Conservation (phyloP, 2,329 filamentous ascomycete genomes). For the Ceratocystis smalleyi region DNA sequence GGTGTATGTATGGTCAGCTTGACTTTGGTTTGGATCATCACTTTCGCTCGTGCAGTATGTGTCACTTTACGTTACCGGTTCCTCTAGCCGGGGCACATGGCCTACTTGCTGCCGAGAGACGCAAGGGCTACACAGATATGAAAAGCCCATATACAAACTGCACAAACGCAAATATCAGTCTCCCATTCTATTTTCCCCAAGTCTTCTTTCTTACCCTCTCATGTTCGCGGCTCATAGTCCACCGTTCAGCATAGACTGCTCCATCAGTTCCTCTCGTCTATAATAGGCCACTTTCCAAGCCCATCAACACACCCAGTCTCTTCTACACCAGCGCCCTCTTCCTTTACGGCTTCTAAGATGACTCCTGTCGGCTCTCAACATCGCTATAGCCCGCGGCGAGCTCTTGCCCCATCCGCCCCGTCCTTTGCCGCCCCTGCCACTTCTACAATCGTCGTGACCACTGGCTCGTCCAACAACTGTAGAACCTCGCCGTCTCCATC, state of each 20-base stretch:
- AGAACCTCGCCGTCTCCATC: neutral
- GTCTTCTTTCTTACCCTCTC: no score
- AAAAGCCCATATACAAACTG: constrained; percentile 1
- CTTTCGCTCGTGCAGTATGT: constrained; percentile 15
- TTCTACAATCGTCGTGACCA: neutral
- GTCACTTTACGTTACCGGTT: neutral
- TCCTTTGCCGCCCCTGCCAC: constrained; percentile 1
- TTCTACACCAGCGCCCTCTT: neutral
- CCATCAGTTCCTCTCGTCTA: no score
- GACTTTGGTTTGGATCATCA: constrained; percentile 4
- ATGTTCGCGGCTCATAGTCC: no score
- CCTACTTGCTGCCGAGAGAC: neutral
- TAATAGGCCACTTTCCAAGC: no score
- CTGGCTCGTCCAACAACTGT: neutral
- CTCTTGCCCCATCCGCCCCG: neutral
- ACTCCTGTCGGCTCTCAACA: neutral
- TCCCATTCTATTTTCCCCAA: no score
- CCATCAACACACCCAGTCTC: neutral
- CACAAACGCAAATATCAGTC: neutral
- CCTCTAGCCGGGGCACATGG: neutral
- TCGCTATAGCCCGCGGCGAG: neutral
- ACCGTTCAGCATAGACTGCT: no score
- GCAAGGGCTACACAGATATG: neutral
- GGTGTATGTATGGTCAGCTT: neutral
- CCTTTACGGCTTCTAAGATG: neutral